Evolutionary conservation across 306 rosid species (phyloP), one percentile per base, ranked within the genome.

Genomic region (Neltuma alba): DNA sequence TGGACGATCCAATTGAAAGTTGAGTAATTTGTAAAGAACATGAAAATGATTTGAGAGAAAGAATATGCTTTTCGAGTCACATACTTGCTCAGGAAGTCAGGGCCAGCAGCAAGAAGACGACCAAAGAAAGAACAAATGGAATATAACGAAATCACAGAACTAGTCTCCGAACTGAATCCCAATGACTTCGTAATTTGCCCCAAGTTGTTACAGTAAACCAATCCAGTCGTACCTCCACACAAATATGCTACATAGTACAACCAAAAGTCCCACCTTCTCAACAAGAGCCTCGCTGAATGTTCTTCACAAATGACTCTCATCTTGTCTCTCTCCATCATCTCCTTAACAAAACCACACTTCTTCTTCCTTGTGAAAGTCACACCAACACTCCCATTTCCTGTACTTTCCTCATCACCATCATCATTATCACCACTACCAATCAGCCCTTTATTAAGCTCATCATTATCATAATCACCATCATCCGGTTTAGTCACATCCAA

Each of bases 171-270:
- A 76, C 62, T 23, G 52, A 76, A 80, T 70, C 94, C 98, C 12
- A 92, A 87, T 54, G 98, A 94, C 50, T 93, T 79, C 2, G 96
- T 79, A 81, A 94, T 94, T 85, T 94, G 96, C 14, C 98, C 98
- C 44, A 92, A 82, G 77, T 89, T 94, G 85, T 92, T 94, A 87
- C 97, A 89, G 66, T 92, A 94, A 72, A 85, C 97, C 89, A 94
- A 83, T 4, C 98, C 98, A 62, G 92, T 76, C 25, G 97, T 94
- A 9, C 88, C 97, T 50, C 98, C 97, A 83, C 92, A 92, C 3
- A 92, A 88, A 78, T 94, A 94, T 36, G 97, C 86, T 1, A 78
- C 37, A 72, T 85, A 92, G 83, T 94, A 94, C 8, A 94, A 80
- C 98, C 97, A 94, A 44, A 94, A 92, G 11, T 92, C 96, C 88